Percentiles rank a stretch among this genome's conserved stretches.
These are phyloP conservation scores for Iris macrosiphon DNA, from an alignment of 106 monocot species.

Conservation along the genomic window DNA sequence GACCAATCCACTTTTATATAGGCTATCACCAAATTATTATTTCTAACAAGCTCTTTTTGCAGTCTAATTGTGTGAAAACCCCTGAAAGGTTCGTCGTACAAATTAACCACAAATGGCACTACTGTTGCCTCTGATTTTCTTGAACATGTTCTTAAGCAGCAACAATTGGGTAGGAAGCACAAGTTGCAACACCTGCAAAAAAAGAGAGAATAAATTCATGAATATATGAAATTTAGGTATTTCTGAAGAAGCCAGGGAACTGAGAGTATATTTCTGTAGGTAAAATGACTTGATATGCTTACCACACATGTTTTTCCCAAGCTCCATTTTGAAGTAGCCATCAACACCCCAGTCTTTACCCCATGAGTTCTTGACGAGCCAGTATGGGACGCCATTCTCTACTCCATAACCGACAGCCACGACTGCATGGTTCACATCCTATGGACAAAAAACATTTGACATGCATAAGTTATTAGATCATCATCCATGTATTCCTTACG, in stretches of 20 bases:
- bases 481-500: not conserved
- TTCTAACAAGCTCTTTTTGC: no score
- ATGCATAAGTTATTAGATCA: no score
- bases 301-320: slow-evolving; percentile 99
- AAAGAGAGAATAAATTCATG: not conserved
- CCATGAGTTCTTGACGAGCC: slow-evolving; percentile 92
- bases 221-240: no score
- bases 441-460: no score
- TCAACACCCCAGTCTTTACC: slow-evolving; percentile 63
- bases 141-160: slow-evolving; percentile 7
- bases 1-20: no score
- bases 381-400: slow-evolving; percentile 61
- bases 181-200: slow-evolving; percentile 87
- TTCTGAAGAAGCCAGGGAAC: no score
- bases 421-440: slow-evolving; percentile 91
- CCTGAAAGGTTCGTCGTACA: not conserved
- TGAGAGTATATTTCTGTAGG: no score
- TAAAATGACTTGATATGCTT: slow-evolving; percentile 8
- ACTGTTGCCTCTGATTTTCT: no score
- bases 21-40: no score
- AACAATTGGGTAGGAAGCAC: slow-evolving; percentile 88
- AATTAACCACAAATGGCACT: not conserved
- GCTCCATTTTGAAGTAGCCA: slow-evolving; percentile 99
- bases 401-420: slow-evolving; percentile 78
- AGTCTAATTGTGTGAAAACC: not conserved